These are phyloP conservation scores for Colletotrichum orbiculare DNA, from an alignment of 2,329 filamentous ascomycete genomes.

Conservation along the genomic window DNA sequence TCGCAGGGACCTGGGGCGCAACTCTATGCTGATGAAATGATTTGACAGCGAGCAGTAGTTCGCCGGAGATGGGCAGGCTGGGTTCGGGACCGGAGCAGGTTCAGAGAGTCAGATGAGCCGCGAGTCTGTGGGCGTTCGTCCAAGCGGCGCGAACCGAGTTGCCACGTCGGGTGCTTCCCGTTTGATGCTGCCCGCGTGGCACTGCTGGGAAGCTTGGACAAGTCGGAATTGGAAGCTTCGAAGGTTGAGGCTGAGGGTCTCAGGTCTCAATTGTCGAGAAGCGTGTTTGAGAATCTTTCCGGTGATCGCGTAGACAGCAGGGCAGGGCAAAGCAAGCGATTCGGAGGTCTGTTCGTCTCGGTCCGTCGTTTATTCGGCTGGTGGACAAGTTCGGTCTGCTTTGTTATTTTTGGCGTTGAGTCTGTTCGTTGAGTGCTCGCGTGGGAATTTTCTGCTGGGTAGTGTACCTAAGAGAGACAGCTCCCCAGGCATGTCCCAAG, in stretches of 20 bases:
- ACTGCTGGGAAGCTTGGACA: conserved; percentile 30
- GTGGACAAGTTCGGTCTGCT: background rate
- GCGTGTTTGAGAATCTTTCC: conserved; percentile 21
- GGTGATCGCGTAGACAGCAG: background rate
- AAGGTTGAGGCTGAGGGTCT: conserved; percentile 34
- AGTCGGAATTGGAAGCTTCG: background rate
- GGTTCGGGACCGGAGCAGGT: conserved; percentile 31
- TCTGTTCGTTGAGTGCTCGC: conserved; percentile 6
- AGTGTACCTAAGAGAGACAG: conserved; percentile 18
- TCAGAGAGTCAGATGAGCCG: conserved; percentile 32
- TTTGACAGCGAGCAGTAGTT: background rate
- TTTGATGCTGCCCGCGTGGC: conserved; percentile 21
- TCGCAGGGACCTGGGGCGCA: conserved; percentile 29
- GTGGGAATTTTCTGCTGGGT: conserved; percentile 6
- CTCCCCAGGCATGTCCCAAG: conserved; percentile 22
- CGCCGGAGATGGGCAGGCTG: conserved; percentile 19
- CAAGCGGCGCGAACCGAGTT: conserved; percentile 31
- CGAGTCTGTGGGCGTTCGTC: conserved; percentile 27
- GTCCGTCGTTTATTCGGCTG: conserved; percentile 1
- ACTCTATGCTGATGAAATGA: background rate
- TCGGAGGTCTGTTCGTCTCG: conserved; percentile 22
- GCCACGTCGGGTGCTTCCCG: conserved; percentile 12
- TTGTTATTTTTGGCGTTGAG: conserved; percentile 1
- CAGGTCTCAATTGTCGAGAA: conserved; percentile 32
- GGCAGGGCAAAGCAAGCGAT: conserved; percentile 11